Evolutionary conservation across 176 grass and related monocot species (phyloP).

Genomic region (Phoenix dactylifera): DNA sequence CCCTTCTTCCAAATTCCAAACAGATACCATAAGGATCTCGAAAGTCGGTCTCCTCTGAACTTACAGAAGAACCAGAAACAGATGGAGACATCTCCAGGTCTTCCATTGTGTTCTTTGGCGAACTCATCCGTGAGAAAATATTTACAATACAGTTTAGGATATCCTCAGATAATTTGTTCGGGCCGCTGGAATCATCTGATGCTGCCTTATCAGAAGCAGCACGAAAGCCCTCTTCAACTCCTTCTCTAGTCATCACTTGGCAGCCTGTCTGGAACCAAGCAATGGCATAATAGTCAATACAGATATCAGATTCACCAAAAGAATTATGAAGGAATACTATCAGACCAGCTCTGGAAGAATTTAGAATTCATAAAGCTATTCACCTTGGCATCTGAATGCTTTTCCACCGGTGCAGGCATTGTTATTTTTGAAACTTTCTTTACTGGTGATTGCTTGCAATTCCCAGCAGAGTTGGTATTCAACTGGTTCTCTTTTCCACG

Average conservation of each 20-base stretch:
- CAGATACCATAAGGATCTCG: constrained; percentile 68
- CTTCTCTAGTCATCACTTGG: constrained; percentile 28
- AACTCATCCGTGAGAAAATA: constrained; percentile 61
- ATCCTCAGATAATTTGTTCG: constrained; percentile 86
- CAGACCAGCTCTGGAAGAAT: background rate
- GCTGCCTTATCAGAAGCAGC: constrained; percentile 23
- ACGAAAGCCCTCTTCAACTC: constrained; percentile 8
- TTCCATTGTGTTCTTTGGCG: constrained; percentile 26
- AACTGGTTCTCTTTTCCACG: constrained; percentile 74
- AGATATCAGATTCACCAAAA: too few species aligned
- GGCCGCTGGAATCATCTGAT: constrained; percentile 27
- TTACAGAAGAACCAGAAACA: constrained; percentile 47
- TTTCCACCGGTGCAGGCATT: constrained; percentile 21
- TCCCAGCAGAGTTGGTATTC: constrained; percentile 27
- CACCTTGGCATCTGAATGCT: constrained; percentile 41
- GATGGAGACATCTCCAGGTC: constrained; percentile 42
- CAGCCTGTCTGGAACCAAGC: constrained; percentile 25
- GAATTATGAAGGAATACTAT: too few species aligned
- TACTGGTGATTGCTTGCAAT: constrained; percentile 32
- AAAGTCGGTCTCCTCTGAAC: constrained; percentile 39
- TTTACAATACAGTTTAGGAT: constrained; percentile 62
- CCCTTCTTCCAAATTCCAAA: constrained; percentile 55
- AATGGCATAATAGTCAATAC: background rate
- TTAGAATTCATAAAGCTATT: background rate
- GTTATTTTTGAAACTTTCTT: constrained; percentile 39